Evolutionary conservation across 148 eudicot species (phyloP).

Genomic region (Arctostaphylos glauca): DNA sequence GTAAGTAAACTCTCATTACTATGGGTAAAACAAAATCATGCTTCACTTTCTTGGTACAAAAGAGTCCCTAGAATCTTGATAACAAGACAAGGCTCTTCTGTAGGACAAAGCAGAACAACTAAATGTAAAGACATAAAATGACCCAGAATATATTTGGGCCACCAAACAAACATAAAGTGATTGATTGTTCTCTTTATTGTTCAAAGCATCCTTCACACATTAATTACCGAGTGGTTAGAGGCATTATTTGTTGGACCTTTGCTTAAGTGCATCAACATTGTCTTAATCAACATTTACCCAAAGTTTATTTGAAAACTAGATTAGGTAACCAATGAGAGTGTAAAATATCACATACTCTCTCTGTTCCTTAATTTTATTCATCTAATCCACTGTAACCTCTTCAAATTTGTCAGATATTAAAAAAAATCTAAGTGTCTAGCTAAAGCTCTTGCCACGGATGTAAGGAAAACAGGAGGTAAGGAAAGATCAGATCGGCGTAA

Average conservation of each 20-base stretch:
- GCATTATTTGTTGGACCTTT: no score
- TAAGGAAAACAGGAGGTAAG: no score
- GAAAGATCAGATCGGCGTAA: no score
- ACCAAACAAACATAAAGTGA: neutral
- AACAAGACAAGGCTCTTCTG: neutral
- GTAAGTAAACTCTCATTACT: neutral
- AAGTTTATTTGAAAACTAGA: no score
- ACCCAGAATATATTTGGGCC: neutral
- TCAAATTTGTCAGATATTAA: no score
- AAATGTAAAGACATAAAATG: neutral
- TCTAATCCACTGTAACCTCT: no score
- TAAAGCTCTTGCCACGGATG: no score
- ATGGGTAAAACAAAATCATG: neutral
- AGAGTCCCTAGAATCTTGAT: neutral
- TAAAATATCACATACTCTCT: no score
- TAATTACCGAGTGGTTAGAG: neutral
- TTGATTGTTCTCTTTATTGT: neutral
- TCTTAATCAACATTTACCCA: neutral
- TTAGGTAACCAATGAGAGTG: no score
- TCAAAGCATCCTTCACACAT: neutral
- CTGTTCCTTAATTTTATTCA: no score
- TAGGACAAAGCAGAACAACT: neutral
- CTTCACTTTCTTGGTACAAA: neutral
- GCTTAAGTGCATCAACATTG: no score
- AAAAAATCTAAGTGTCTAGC: no score